phyloP scores from a whole-genome alignment of 768 basidiomycete genomes.

The Rhodosporidiobolus odoratus region DNA sequence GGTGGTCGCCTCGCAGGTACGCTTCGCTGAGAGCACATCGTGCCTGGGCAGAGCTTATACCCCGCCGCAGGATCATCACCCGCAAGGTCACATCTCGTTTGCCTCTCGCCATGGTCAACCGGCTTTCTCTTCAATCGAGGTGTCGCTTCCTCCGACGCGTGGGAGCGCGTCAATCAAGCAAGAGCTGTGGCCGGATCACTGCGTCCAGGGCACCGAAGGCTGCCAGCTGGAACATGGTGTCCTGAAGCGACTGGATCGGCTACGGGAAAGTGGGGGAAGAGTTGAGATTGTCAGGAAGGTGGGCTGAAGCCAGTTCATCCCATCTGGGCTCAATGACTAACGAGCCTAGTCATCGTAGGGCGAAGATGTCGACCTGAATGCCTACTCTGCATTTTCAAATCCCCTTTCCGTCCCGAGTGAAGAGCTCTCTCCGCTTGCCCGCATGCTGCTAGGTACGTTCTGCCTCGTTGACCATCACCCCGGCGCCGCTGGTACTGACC shows the following conservation, averaged over 20 bases:
- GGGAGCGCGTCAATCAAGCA: slow-evolving; percentile 49
- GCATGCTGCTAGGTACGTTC: slow-evolving; percentile 2
- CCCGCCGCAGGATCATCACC: slow-evolving; percentile 49
- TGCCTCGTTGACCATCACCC: neutral
- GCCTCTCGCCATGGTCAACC: slow-evolving; percentile 53
- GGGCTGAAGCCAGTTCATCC: neutral
- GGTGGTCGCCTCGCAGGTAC: slow-evolving; percentile 50
- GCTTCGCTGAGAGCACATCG: neutral
- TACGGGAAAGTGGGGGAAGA: slow-evolving; percentile 30
- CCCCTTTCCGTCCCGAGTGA: slow-evolving; percentile 7
- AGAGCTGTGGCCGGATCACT: slow-evolving; percentile 76
- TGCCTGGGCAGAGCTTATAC: neutral
- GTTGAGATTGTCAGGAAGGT: slow-evolving; percentile 45
- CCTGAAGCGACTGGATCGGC: slow-evolving; percentile 52
- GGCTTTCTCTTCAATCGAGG: slow-evolving; percentile 49
- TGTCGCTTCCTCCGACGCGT: slow-evolving; percentile 39
- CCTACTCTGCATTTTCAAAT: slow-evolving; percentile 68
- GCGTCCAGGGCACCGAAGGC: slow-evolving; percentile 58
- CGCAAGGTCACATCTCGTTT: slow-evolving; percentile 64
- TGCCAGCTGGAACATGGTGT: slow-evolving; percentile 60
- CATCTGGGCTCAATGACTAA: neutral
- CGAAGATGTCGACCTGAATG: slow-evolving; percentile 59
- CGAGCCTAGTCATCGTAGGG: slow-evolving; percentile 47
- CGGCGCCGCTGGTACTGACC: slow-evolving; percentile 5
- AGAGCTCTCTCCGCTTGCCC: neutral